Evolutionary conservation across 1,284 basidiomycete genomes (phyloP).

Genomic region (Leccinum fallax): DNA sequence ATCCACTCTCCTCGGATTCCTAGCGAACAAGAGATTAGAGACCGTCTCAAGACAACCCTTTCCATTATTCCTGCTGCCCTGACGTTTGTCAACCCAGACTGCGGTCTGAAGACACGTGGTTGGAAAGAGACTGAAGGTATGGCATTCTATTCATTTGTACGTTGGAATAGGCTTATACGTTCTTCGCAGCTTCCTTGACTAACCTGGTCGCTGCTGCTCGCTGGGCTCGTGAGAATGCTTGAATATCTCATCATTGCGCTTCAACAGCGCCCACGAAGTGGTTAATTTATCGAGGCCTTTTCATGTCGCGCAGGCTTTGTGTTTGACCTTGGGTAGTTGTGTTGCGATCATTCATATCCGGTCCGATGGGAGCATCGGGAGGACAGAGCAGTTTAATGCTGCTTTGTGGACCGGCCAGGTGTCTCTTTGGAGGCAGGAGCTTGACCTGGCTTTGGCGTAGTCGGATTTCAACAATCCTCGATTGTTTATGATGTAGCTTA

Average conservation of each 20-base stretch:
- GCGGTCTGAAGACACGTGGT: constrained; percentile 91
- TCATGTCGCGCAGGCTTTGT: constrained; percentile 14
- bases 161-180: constrained; percentile 10
- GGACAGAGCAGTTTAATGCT: constrained; percentile 18
- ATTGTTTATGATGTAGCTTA: constrained; percentile 31
- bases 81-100: constrained; percentile 94
- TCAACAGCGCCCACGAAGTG: constrained; percentile 80
- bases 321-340: constrained; percentile 51
- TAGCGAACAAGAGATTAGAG: constrained; percentile 90
- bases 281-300: constrained; percentile 46
- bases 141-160: constrained; percentile 4
- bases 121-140: constrained; percentile 92
- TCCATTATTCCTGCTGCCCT: constrained; percentile 77
- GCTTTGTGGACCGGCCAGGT: constrained; percentile 39
- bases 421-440: constrained; percentile 44
- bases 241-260: constrained; percentile 64
- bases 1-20: constrained; percentile 99
- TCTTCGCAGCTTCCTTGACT: constrained; percentile 60
- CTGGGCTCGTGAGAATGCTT: constrained; percentile 85
- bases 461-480: constrained; percentile 67
- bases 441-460: constrained; percentile 42
- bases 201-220: constrained; percentile 91
- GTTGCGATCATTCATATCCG: constrained; percentile 39
- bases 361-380: constrained; percentile 23
- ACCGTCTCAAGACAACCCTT: constrained; percentile 87